These are phyloP conservation scores for Colletotrichum gloeosporioides DNA, from an alignment of 2,329 filamentous ascomycete species.

Conservation along the genomic window DNA sequence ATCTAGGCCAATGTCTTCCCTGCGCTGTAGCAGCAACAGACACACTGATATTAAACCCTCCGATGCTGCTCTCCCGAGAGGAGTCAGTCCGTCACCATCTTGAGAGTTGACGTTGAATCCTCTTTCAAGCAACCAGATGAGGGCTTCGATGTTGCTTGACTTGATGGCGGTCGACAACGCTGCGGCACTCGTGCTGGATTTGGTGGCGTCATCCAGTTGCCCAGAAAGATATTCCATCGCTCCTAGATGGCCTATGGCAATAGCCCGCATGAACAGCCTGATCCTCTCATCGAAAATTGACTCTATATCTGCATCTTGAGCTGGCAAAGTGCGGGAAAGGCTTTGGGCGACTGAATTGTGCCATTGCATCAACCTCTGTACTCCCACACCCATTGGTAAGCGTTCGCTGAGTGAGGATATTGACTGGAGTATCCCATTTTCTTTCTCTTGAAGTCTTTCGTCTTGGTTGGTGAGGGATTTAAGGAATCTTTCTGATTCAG, in stretches of 20 bases:
- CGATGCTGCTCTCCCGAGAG: background rate
- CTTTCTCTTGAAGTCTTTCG: background rate
- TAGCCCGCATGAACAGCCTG: background rate
- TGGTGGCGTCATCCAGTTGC: background rate
- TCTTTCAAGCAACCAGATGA: background rate
- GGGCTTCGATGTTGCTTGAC: background rate
- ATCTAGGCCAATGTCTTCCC: background rate
- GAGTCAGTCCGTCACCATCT: background rate
- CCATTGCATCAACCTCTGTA: background rate
- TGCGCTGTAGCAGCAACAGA: background rate
- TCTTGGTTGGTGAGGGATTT: background rate
- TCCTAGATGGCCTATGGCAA: background rate
- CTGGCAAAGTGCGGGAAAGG: background rate
- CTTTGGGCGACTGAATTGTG: background rate
- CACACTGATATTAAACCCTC: rapidly evolving
- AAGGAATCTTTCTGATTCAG: rapidly evolving
- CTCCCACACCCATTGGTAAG: background rate
- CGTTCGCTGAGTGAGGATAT: background rate
- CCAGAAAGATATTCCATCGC: background rate
- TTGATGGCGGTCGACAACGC: background rate
- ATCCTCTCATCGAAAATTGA: rapidly evolving
- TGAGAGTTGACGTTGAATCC: background rate
- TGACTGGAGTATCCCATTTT: background rate
- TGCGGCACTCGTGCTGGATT: background rate
- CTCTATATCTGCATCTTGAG: background rate